phyloP scores from a whole-genome alignment of 2,329 filamentous ascomycete species.

The Talaromyces pinophilus region DNA sequence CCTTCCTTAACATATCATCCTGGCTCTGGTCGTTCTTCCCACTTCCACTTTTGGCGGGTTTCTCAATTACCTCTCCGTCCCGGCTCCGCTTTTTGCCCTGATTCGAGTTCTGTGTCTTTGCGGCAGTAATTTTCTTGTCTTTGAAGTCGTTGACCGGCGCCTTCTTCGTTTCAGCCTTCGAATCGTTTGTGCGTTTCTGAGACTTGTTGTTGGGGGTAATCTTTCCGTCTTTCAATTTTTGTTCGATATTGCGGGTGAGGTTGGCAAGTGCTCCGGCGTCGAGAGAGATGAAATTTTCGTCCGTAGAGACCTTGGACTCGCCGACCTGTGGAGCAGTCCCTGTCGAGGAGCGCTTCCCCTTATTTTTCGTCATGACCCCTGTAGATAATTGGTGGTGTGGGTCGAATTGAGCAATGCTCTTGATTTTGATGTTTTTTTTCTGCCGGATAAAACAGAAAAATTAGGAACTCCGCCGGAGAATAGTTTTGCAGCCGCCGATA shows the following conservation, averaged over 20 bases:
- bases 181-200: conserved; percentile 34
- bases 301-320: conserved; percentile 27
- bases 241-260: conserved; percentile 46
- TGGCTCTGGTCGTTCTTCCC: conserved; percentile 23
- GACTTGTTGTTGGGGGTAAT: conserved; percentile 29
- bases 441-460: conserved; percentile 33
- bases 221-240: conserved; percentile 40
- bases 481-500: conserved; percentile 27
- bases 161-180: conserved; percentile 25
- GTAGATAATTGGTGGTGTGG: conserved; percentile 31
- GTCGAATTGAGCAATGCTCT: conserved; percentile 10
- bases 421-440: conserved; percentile 29
- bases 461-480: conserved; percentile 33
- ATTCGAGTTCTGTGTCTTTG: conserved; percentile 27
- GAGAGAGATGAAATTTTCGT: conserved; percentile 35
- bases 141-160: conserved; percentile 29
- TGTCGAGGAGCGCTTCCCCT: conserved; percentile 38
- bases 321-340: conserved; percentile 27
- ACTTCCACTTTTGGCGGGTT: conserved; percentile 27
- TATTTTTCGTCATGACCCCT: conserved; percentile 41
- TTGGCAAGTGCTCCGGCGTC: conserved; percentile 44
- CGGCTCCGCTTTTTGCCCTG: conserved; percentile 50
- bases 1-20: conserved; percentile 42
- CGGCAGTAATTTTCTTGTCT: conserved; percentile 5
- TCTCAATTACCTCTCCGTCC: conserved; percentile 46